Conservation (phyloP, 2,329 filamentous ascomycete genomes). For the Thermothelomyces thermophilus region DNA sequence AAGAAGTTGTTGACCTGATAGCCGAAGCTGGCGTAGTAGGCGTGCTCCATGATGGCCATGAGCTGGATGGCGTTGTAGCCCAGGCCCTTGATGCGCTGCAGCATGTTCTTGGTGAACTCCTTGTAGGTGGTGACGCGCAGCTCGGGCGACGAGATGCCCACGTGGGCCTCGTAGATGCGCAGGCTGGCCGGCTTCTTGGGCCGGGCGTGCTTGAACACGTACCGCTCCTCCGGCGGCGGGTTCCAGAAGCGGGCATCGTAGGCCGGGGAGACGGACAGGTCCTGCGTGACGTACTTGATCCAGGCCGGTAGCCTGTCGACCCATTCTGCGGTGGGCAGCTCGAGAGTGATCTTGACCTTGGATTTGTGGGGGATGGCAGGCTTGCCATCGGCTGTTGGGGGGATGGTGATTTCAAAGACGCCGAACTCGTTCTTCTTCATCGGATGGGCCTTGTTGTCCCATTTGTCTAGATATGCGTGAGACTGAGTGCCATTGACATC, state of each 20-base stretch:
- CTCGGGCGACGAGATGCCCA: conserved; percentile 92
- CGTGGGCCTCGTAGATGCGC: conserved; percentile 98
- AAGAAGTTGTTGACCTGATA: conserved; percentile 99
- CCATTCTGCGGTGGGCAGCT: conserved; percentile 69
- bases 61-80: conserved; percentile 98
- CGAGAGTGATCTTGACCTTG: conserved; percentile 91
- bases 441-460: conserved; percentile 74
- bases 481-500: conserved; percentile 9
- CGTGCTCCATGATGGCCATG: conserved; percentile 99
- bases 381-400: conserved; percentile 60
- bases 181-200: conserved; percentile 78
- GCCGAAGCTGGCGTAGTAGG: conserved; percentile 97
- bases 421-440: conserved; percentile 86
- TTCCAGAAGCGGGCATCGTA: conserved; percentile 99
- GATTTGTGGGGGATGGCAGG: conserved; percentile 85
- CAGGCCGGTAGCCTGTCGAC: conserved; percentile 88
- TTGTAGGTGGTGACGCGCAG: conserved; percentile 88
- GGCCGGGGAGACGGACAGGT: conserved; percentile 77
- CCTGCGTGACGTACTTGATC: conserved; percentile 97
- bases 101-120: conserved; percentile 88
- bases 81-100: conserved; percentile 80
- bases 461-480: conserved; percentile 58
- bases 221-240: conserved; percentile 67
- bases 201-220: conserved; percentile 74
- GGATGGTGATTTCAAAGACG: conserved; percentile 76